Base-by-base conservation (phyloP, 768 basidiomycete genomes). In the Sarcodon aspratus region DNA sequence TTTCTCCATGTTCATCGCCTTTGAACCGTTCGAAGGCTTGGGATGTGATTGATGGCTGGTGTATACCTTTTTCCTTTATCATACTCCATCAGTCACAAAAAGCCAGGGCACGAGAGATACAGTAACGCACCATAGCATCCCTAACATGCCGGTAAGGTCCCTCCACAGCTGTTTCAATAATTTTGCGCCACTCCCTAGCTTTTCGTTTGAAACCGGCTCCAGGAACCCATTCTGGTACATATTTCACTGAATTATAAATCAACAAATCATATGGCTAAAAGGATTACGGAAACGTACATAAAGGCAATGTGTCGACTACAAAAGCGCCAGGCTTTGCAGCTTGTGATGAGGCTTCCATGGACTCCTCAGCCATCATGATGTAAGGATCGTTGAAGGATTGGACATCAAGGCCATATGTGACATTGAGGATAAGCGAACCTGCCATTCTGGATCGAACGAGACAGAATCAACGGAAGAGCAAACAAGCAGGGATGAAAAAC, bases 1-100 rank as follows among this genome's bases (percentile, higher is more conserved):
- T 59, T 61, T 40, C 38, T 7, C 21, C 38, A 40, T 15, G 7
- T 48, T 54, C 47, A 33, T 61, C 62, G 35, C 62, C 49, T 7
- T 10, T 5, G 10, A 40, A 21, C 10, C 21, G n/a, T 21, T 80
- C 78, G 11, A 86, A 66, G 15, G 85, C 64, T 8, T 74, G 78
- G 1, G 69, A 69, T 21, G 66, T 66, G 40, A 42, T 9, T 11
- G 40, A 42, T 13, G 13, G 27, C 8, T 15, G 9, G 13, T 15
- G 8, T 9, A n/a, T 8, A 9, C 7, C 8, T 8, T 42, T 40
- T 27, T 15, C 40, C 40, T 42, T 9, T 9, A 13, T 15, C 27
- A 17, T 13, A 27, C 13, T 42, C 40, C 40, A 42, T 15, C 21
- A 15, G 33, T 31, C 33, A 12, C 17, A 34, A 13, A 9, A 15